Evolutionary conservation across 768 basidiomycete species (phyloP).

Genomic region (Pisolithus sp.): DNA sequence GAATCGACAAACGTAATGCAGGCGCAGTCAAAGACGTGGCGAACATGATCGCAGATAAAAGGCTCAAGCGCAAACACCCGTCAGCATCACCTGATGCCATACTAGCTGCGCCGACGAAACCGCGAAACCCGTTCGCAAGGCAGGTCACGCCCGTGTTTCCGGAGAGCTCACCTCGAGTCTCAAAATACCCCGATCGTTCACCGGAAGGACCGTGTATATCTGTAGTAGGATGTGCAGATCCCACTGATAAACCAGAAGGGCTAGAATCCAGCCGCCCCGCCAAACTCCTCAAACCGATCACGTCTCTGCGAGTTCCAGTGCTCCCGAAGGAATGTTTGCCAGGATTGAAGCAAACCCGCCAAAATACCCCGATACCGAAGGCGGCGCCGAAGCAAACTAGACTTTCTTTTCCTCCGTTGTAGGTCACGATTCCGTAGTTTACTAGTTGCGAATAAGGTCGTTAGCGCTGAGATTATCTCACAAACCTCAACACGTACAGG

Average conservation of each 20-base stretch:
- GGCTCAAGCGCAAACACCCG: slow-evolving; percentile 16
- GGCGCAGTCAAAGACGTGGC: slow-evolving; percentile 15
- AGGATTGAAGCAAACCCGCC: not conserved
- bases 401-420: slow-evolving; percentile 6
- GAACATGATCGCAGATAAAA: slow-evolving; percentile 16
- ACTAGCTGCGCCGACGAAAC: not conserved
- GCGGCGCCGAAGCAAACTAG: slow-evolving; percentile 14
- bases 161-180: not conserved
- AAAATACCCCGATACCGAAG: slow-evolving; percentile 3
- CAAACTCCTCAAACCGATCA: slow-evolving; percentile 26
- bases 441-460: no score
- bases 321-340: slow-evolving; percentile 22
- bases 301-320: slow-evolving; percentile 20
- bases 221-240: not conserved
- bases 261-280: not conserved
- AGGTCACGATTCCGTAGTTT: not conserved
- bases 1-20: slow-evolving; percentile 19
- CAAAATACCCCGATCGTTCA: not conserved
- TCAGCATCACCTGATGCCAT: slow-evolving; percentile 9
- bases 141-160: slow-evolving; percentile 14
- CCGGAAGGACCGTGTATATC: not conserved
- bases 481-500: no score
- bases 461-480: no score
- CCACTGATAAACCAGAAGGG: not conserved
- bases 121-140: slow-evolving; percentile 20